Conservation (phyloP, 257 asterid species). For the Fraxinus quadrangulata region DNA sequence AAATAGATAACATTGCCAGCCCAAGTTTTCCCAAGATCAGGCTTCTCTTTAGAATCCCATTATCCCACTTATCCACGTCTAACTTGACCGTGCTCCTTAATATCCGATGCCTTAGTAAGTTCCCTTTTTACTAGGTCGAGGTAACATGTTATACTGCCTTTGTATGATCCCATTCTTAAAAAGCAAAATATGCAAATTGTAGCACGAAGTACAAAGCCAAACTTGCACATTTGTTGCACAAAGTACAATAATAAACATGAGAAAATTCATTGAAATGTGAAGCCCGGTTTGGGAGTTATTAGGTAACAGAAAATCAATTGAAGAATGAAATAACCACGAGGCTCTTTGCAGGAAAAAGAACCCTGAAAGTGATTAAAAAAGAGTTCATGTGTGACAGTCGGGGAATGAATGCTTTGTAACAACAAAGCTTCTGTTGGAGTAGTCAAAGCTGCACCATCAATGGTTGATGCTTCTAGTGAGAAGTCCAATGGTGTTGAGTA, state of each 20-base stretch:
- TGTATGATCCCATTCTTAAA: too few species aligned
- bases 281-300: not conserved
- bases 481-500: too few species aligned
- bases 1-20: too few species aligned
- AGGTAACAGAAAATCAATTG: not conserved
- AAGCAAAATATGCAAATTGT: not conserved
- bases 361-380: too few species aligned
- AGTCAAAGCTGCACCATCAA: too few species aligned
- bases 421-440: too few species aligned
- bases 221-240: not conserved
- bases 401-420: too few species aligned
- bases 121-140: not conserved
- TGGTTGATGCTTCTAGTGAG: too few species aligned
- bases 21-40: not conserved
- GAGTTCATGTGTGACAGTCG: too few species aligned
- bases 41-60: too few species aligned
- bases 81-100: not conserved
- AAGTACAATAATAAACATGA: not conserved
- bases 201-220: not conserved
- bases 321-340: not conserved
- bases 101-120: not conserved
- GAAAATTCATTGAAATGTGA: not conserved
- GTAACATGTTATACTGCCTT: not conserved
- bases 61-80: not conserved
- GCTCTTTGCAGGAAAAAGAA: too few species aligned